Evolutionary conservation across 345 rosid genomes (phyloP).

Genomic region (Aquilaria yunnanensis): DNA sequence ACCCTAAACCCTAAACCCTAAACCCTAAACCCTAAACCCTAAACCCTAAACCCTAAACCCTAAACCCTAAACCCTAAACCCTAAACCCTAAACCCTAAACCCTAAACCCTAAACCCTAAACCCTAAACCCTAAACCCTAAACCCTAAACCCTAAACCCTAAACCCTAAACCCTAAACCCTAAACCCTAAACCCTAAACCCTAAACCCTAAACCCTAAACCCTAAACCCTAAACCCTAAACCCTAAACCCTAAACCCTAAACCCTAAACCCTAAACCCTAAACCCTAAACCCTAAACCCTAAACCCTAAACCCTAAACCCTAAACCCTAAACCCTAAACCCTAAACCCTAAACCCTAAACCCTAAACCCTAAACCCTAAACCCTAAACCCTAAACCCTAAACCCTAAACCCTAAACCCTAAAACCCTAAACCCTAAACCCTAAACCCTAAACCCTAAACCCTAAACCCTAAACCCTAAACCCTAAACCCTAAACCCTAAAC

Average conservation of each 20-base stretch:
- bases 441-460: too few relatives aligned
- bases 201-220: constrained; percentile 3
- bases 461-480: too few relatives aligned
- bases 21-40: constrained; percentile 8
- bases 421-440: too few relatives aligned
- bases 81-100: constrained; percentile 20
- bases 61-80: constrained; percentile 13
- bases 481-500: constrained; percentile 21
- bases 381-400: constrained; percentile 9
- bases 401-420: too few relatives aligned
- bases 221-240: constrained; percentile 10
- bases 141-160: constrained; percentile 19
- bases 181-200: constrained; percentile 8
- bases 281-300: too few relatives aligned
- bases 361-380: constrained; percentile 1
- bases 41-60: constrained; percentile 14
- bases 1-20: constrained; percentile 11
- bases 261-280: too few relatives aligned
- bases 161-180: constrained; percentile 13
- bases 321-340: constrained; percentile 11
- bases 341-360: not conserved
- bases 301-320: not conserved
- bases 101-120: constrained; percentile 18
- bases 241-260: constrained; percentile 15
- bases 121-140: constrained; percentile 12